Base-by-base conservation (phyloP, 495 filamentous ascomycete species). In the Hyaloscypha hepaticicola region DNA sequence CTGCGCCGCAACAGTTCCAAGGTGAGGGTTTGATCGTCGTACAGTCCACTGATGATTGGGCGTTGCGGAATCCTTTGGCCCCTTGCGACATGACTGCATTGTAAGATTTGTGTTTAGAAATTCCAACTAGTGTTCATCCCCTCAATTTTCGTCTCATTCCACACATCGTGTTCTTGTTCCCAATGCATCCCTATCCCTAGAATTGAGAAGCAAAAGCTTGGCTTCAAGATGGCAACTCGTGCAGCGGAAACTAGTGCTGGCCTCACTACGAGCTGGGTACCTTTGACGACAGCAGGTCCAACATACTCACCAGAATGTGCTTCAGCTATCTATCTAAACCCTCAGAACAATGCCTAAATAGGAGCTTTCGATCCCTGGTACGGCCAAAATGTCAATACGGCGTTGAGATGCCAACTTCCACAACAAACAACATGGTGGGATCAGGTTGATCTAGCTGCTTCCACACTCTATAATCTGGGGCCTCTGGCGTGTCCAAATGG, bases 351-450 rank as follows among this genome's bases (percentile, higher is more conserved):
- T 25, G 50, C 50, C 3, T 52, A 9, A 27, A 52, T 52, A 24
- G 50, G 50, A 12, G 50, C 50, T 3, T 52, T 24, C 50, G 50
- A 52, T 21, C 50, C 50, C 9, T 52, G 50, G 50, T 52, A 52
- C 19, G 50, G 50, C 21, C 50, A 52, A 25, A 52, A 52, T 52
- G 50, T 52, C 50, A 52, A 52, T 21, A 52, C 50, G 7, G 7
- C 11, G 11, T 21, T 52, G 4, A 24, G 14, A 24, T 52, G 50
- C 21, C 14, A 52, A 25, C 22, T 14, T 6, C 3, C 6, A 7
- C 50, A 52, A 25, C 50, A 52, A 27, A 52, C 50, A 41, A 52
- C 50, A 25, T 52, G 26, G 50, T 52, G 50, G 26, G 50, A 52
- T 52, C 50, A 52, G 50, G 22, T 19, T 9, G 50, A 52, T 52